phyloP scores from a whole-genome alignment of 2,329 filamentous ascomycete genomes.

The Akanthomyces lecanii region DNA sequence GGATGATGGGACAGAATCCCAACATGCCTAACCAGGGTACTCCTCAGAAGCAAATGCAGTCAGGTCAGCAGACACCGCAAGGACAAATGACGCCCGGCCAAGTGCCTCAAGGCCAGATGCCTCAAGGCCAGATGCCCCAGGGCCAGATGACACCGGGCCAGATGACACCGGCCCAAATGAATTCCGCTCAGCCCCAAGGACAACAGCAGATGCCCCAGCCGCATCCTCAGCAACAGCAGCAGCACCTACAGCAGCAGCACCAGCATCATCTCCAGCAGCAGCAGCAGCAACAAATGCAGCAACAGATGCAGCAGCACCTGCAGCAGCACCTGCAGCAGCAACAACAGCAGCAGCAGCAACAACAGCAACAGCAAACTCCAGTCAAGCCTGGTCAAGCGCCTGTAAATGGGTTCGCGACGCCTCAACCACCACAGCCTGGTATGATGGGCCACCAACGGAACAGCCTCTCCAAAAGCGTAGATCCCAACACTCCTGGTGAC shows the following conservation, averaged over 20 bases:
- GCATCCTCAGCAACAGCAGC: slow-evolving; percentile 36
- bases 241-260: slow-evolving; percentile 28
- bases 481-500: slow-evolving; percentile 30
- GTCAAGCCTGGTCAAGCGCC: slow-evolving; percentile 38
- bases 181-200: slow-evolving; percentile 24
- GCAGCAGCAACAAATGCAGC: slow-evolving; percentile 29
- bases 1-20: slow-evolving; percentile 50
- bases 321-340: slow-evolving; percentile 23
- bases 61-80: slow-evolving; percentile 36
- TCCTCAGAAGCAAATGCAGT: slow-evolving; percentile 36
- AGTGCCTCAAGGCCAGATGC: slow-evolving; percentile 20
- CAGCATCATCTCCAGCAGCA: slow-evolving; percentile 27
- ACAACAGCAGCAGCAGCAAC: slow-evolving; percentile 7
- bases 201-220: slow-evolving; percentile 27
- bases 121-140: slow-evolving; percentile 17
- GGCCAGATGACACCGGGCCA: slow-evolving; percentile 30
- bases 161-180: slow-evolving; percentile 22
- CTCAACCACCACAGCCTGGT: slow-evolving; percentile 27
- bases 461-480: slow-evolving; percentile 49
- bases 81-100: slow-evolving; percentile 31
- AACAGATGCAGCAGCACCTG: slow-evolving; percentile 33
- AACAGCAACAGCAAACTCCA: slow-evolving; percentile 26
- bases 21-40: slow-evolving; percentile 23
- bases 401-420: slow-evolving; percentile 36
- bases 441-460: slow-evolving; percentile 42